These are phyloP conservation scores for Lolium perenne DNA, from an alignment of 176 grass and related monocot genomes.

Conservation along the genomic window DNA sequence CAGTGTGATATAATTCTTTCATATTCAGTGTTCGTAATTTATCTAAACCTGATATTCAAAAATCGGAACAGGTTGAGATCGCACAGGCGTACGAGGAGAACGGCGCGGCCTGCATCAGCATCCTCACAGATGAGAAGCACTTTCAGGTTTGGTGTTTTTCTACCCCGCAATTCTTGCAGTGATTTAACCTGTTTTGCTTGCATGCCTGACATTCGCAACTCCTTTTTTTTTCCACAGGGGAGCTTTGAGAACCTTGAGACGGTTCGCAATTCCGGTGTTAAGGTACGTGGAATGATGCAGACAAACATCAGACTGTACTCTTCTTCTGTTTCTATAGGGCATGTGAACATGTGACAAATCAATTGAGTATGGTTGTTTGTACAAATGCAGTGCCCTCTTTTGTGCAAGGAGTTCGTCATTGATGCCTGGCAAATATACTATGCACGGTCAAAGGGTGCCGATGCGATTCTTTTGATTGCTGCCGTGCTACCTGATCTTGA, in stretches of 20 bases:
- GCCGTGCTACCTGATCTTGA: constrained; percentile 84
- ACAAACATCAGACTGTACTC: neutral
- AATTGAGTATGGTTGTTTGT: neutral
- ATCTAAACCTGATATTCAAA: neutral
- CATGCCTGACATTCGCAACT: neutral
- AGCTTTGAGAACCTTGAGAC: constrained; percentile 83
- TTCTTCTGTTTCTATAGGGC: too few relatives aligned
- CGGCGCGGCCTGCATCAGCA: constrained; percentile 76
- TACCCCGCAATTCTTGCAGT: neutral
- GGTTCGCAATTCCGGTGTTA: constrained; percentile 71
- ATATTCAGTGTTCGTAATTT: neutral
- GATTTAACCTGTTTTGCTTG: neutral
- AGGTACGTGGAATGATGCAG: constrained; percentile 35
- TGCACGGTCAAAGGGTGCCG: constrained; percentile 80
- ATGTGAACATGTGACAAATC: neutral
- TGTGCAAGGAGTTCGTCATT: constrained; percentile 93
- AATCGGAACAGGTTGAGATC: constrained; percentile 55
- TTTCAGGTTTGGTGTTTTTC: constrained; percentile 52
- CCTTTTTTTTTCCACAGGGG: constrained; percentile 48
- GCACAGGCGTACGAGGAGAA: constrained; percentile 60
- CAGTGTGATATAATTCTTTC: too few relatives aligned
- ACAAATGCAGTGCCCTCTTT: constrained; percentile 78
- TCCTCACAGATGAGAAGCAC: constrained; percentile 76
- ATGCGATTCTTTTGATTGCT: constrained; percentile 84
- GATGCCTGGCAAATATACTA: constrained; percentile 92